Percentiles rank a stretch among this genome's conserved stretches.
phyloP scores from a whole-genome alignment of 2,329 filamentous ascomycete species.

The Alternaria sp. region DNA sequence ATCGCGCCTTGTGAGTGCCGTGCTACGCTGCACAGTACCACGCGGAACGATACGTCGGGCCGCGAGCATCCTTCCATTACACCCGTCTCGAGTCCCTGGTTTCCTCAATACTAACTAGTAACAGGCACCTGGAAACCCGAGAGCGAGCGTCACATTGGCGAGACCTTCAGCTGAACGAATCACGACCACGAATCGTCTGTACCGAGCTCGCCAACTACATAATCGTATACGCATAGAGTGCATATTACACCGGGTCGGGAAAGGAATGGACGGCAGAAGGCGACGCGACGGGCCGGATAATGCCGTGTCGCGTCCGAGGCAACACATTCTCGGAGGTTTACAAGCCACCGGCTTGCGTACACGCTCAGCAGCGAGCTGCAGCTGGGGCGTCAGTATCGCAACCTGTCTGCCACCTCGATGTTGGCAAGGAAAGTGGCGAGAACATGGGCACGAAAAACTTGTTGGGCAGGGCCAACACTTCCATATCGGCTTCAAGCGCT shows the following conservation, averaged over 20 bases:
- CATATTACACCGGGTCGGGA: not conserved
- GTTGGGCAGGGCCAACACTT: not conserved
- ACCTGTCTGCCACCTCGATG: not conserved
- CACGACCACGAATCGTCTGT: not conserved
- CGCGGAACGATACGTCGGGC: not conserved
- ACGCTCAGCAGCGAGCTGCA: not conserved
- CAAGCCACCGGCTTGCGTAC: not conserved
- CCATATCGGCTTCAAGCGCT: slow-evolving; percentile 41
- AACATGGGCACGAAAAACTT: not conserved
- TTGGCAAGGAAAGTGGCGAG: not conserved
- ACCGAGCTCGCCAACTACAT: not conserved
- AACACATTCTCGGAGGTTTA: not conserved
- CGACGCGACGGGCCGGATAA: not conserved
- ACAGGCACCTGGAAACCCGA: slow-evolving; percentile 48
- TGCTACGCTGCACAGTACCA: slow-evolving; percentile 5
- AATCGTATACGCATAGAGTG: not conserved
- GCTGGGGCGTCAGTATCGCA: not conserved
- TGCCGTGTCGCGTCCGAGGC: not conserved
- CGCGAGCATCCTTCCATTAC: not conserved
- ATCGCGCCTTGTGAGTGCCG: not conserved
- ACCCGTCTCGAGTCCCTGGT: slow-evolving; percentile 3
- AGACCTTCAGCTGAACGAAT: slow-evolving; percentile 35
- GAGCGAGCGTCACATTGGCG: slow-evolving; percentile 43
- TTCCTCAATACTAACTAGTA: slow-evolving; percentile 29
- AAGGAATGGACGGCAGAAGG: not conserved